Conservation (phyloP, 345 rosid species). For the Eucalyptus regnans region DNA sequence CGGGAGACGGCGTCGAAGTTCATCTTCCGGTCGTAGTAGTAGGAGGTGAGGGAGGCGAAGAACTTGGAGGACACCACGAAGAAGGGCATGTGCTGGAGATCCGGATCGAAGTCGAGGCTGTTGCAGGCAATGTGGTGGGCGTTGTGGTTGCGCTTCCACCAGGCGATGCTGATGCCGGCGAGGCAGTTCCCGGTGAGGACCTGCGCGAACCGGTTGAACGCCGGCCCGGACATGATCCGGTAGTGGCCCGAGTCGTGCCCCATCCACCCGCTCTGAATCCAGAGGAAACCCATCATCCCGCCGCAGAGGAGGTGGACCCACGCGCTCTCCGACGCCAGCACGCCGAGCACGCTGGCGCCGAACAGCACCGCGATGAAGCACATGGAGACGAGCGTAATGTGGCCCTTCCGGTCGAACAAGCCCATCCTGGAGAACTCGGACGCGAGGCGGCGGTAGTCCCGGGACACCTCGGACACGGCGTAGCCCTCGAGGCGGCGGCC, state of each 20-base stretch:
- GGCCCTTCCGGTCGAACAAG: slow-evolving; percentile 74
- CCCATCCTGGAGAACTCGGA: slow-evolving; percentile 54
- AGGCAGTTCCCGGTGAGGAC: slow-evolving; percentile 58
- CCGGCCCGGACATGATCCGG: slow-evolving; percentile 15
- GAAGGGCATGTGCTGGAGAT: slow-evolving; percentile 87
- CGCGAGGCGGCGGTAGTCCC: slow-evolving; percentile 56
- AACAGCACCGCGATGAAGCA: slow-evolving; percentile 38
- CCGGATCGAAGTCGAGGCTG: slow-evolving; percentile 88
- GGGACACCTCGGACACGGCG: slow-evolving; percentile 62
- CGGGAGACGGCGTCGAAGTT: slow-evolving; percentile 62
- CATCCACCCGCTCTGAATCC: slow-evolving; percentile 82
- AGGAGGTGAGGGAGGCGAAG: slow-evolving; percentile 51
- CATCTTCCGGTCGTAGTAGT: slow-evolving; percentile 52
- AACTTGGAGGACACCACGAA: slow-evolving; percentile 65
- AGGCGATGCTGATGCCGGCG: slow-evolving; percentile 56
- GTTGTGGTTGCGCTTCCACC: slow-evolving; percentile 99
- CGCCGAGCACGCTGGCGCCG: slow-evolving; percentile 40
- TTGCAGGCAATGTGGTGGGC: slow-evolving; percentile 86
- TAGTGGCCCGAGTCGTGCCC: slow-evolving; percentile 80
- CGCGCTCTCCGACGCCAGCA: slow-evolving; percentile 31
- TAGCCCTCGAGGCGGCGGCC: slow-evolving; percentile 58
- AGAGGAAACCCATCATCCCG: slow-evolving; percentile 53
- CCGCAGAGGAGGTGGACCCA: slow-evolving; percentile 61
- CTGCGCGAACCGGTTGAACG: slow-evolving; percentile 30
- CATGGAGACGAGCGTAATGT: slow-evolving; percentile 30